Conservation (phyloP, 23 red algal genomes). For the Gracilariopsis chorda region DNA sequence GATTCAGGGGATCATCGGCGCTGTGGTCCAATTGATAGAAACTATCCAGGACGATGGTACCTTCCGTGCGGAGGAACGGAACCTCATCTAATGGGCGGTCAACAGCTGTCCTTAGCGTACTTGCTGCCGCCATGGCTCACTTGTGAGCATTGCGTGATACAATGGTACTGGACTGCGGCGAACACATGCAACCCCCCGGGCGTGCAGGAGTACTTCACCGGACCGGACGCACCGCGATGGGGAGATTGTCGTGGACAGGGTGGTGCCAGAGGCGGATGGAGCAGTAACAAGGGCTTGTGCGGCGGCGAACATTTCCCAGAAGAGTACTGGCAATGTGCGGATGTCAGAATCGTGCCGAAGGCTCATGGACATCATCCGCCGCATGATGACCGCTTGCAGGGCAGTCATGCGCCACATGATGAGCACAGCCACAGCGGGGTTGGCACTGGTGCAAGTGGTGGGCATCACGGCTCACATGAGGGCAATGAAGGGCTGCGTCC, state of each 20-base stretch:
- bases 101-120: conserved; percentile 9
- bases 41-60: conserved; percentile 44
- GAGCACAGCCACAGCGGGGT: background rate
- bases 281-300: background rate
- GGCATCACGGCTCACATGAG: background rate
- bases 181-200: conserved; percentile 63
- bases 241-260: conserved; percentile 20
- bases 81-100: conserved; percentile 5
- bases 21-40: conserved; percentile 56
- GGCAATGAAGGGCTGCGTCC: background rate
- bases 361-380: background rate
- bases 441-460: no score
- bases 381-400: background rate
- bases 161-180: conserved; percentile 65
- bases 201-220: conserved; percentile 32
- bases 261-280: conserved; percentile 10
- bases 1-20: background rate
- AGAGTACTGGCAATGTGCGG: conserved; percentile 67
- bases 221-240: conserved; percentile 49
- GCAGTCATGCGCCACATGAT: background rate
- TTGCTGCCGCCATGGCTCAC: conserved; percentile 23
- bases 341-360: conserved; percentile 18
- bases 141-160: conserved; percentile 48
- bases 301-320: conserved; percentile 50
- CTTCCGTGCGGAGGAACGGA: conserved; percentile 30